These are phyloP conservation scores for Daldinia caldariorum DNA, from an alignment of 495 filamentous ascomycete species.

Conservation along the genomic window DNA sequence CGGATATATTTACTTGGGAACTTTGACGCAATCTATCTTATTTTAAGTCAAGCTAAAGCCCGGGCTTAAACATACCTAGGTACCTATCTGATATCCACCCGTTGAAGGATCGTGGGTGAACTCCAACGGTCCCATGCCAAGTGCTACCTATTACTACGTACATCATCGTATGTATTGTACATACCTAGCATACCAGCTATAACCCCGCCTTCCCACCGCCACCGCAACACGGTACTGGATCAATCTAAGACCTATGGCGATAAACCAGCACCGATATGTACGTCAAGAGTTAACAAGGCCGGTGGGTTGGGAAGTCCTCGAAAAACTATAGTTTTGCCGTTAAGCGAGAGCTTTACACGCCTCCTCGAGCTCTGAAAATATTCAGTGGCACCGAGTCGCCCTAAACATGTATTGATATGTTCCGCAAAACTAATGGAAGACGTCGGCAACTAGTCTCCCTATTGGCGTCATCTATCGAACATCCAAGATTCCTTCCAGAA, in stretches of 20 bases:
- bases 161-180: conserved; percentile 11
- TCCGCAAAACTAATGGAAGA: conserved; percentile 18
- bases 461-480: conserved; percentile 16
- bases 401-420: neutral
- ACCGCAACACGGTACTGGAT: conserved; percentile 41
- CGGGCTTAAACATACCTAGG: conserved; percentile 11
- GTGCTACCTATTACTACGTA: conserved; percentile 35
- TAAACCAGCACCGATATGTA: conserved; percentile 36
- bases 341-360: conserved; percentile 20
- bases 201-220: conserved; percentile 37
- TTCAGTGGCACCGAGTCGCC: conserved; percentile 8
- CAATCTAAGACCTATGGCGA: conserved; percentile 41
- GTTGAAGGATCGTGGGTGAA: conserved; percentile 39
- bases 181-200: conserved; percentile 19
- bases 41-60: conserved; percentile 20
- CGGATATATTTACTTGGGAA: conserved; percentile 22
- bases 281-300: conserved; percentile 29
- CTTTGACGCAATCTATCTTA: neutral
- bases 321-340: conserved; percentile 5
- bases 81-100: conserved; percentile 32
- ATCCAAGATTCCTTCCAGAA: conserved; percentile 24
- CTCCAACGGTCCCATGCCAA: conserved; percentile 39
- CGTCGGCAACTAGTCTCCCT: conserved; percentile 11
- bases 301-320: conserved; percentile 11
- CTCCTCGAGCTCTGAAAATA: conserved; percentile 3